A percentile compares a stretch with the other conserved stretches of the same genome.
These are phyloP conservation scores for Nitzschia palea DNA, from an alignment of 108 stramenopile genomes.

Conservation along the genomic window DNA sequence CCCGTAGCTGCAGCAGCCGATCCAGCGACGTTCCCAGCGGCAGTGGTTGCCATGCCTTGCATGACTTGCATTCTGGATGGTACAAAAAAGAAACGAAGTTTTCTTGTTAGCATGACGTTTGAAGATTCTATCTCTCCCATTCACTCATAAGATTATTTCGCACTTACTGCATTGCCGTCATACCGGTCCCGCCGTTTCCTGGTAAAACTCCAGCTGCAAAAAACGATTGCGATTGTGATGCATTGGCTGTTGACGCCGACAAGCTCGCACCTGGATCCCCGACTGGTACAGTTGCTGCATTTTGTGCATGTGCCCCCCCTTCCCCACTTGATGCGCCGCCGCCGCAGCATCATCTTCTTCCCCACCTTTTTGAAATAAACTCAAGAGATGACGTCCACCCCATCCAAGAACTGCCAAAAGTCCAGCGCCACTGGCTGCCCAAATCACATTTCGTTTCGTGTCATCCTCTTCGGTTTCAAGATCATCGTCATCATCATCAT, in stretches of 20 bases:
- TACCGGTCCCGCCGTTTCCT: not conserved
- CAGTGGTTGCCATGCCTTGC: not conserved
- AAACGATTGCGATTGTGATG: conserved; percentile 1
- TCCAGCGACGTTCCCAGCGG: not conserved
- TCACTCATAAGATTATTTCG: too few species aligned
- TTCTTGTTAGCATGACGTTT: too few species aligned
- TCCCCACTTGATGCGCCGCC: not conserved
- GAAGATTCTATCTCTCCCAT: too few species aligned
- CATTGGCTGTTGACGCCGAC: not conserved
- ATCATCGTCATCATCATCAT: not conserved
- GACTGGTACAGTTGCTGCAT: not conserved
- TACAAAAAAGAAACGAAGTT: not conserved
- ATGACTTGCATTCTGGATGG: not conserved
- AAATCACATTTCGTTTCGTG: not conserved
- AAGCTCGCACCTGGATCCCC: not conserved
- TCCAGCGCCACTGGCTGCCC: not conserved
- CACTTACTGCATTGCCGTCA: not conserved
- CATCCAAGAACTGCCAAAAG: not conserved
- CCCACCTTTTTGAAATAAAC: not conserved
- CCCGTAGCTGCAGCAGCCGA: not conserved
- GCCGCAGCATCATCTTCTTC: conserved; percentile 6
- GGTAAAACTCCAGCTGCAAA: not conserved
- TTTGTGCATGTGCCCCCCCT: not conserved
- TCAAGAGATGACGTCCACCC: not conserved
- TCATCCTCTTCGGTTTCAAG: conserved; percentile 1